Conservation (phyloP, 371 early-diverging fungal genomes). For the Actinomucor elegans region DNA sequence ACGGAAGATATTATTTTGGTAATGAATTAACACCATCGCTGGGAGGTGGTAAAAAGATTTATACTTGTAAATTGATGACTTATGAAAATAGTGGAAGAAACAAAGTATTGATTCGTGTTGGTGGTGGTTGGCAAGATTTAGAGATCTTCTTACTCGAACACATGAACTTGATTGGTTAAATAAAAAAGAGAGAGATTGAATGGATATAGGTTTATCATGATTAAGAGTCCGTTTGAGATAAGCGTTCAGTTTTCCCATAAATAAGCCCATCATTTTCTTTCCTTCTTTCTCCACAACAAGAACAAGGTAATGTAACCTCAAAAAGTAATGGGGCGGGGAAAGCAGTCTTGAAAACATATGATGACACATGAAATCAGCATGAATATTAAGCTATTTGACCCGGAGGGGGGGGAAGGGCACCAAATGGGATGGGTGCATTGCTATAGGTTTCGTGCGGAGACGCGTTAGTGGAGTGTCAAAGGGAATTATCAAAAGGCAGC, state of each 20-base stretch:
- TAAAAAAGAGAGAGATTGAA: not conserved
- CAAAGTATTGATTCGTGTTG: conserved; percentile 66
- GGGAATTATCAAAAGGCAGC: not conserved
- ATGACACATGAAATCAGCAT: conserved; percentile 29
- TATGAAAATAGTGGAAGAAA: conserved; percentile 38
- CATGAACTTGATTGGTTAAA: conserved; percentile 2
- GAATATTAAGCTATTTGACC: conserved; percentile 6
- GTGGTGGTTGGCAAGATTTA: conserved; percentile 71
- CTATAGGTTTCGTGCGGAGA: too few relatives aligned
- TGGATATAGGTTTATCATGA: not conserved
- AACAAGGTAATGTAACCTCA: not conserved
- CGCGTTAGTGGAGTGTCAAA: too few relatives aligned
- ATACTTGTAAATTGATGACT: conserved; percentile 50
- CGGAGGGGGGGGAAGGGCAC: too few relatives aligned
- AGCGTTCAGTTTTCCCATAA: too few relatives aligned
- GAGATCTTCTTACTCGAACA: conserved; percentile 55
- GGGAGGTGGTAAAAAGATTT: conserved; percentile 45
- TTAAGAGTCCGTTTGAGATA: conserved; percentile 1
- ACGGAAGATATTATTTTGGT: conserved; percentile 63
- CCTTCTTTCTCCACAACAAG: not conserved
- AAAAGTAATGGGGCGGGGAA: too few relatives aligned
- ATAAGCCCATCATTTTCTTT: too few relatives aligned
- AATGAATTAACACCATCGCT: conserved; percentile 44
- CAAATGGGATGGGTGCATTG: too few relatives aligned
- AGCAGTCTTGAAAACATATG: conserved; percentile 15